Conservation (phyloP, 106 monocot species). For the Dioscorea zingiberensis region DNA sequence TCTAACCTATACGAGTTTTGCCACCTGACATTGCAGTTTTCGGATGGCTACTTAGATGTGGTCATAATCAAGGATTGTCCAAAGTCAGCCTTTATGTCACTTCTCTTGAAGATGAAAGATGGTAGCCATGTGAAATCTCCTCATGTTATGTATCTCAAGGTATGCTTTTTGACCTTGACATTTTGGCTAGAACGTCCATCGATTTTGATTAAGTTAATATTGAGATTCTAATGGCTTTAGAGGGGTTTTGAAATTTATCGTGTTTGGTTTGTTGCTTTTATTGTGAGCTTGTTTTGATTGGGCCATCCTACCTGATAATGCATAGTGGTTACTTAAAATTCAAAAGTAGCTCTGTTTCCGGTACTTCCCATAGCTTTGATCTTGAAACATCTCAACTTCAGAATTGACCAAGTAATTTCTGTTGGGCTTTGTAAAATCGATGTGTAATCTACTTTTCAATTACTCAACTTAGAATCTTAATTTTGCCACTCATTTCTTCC, state of each 20-base stretch:
- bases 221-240: neutral
- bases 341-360: neutral
- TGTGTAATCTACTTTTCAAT: too few relatives aligned
- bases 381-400: too few relatives aligned
- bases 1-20: neutral
- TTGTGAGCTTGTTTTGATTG: neutral
- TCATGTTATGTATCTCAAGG: constrained; percentile 69
- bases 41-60: constrained; percentile 88
- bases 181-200: neutral
- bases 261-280: neutral
- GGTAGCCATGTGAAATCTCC: constrained; percentile 73
- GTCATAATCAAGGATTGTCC: constrained; percentile 68
- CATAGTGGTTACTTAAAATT: neutral
- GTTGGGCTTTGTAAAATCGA: too few relatives aligned
- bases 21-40: constrained; percentile 46
- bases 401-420: too few relatives aligned
- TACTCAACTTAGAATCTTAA: too few relatives aligned
- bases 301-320: too few relatives aligned
- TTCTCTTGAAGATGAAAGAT: constrained; percentile 54
- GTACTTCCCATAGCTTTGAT: too few relatives aligned
- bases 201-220: neutral
- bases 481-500: neutral
- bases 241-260: neutral
- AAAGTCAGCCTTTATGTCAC: constrained; percentile 34
- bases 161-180: neutral